These are phyloP conservation scores for Pseudopyrenochaeta lycopersici DNA, from an alignment of 2,329 filamentous ascomycete species.

Conservation along the genomic window DNA sequence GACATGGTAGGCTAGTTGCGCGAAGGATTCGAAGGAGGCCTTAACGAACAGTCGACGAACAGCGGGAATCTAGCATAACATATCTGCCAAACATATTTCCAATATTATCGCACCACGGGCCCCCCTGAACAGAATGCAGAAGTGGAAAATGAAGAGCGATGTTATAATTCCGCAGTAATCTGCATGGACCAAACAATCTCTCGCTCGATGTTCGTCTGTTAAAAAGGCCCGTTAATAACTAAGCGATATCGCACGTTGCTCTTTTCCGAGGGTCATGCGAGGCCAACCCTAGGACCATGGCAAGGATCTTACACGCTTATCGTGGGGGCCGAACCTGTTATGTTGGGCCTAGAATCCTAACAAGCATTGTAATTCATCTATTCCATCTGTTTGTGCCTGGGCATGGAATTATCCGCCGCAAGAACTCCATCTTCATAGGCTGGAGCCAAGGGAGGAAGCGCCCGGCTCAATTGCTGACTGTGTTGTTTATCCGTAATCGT, in stretches of 20 bases:
- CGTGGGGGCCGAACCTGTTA: background rate
- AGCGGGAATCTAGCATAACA: background rate
- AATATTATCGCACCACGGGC: background rate
- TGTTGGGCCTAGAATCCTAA: background rate
- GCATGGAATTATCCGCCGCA: background rate
- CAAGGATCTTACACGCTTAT: background rate
- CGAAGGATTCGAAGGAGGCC: background rate
- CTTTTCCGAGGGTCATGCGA: background rate
- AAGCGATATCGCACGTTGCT: background rate
- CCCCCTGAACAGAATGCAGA: background rate
- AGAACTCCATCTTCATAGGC: background rate
- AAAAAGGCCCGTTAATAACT: background rate
- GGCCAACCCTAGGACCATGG: background rate
- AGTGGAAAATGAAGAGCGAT: background rate
- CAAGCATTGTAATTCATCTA: background rate
- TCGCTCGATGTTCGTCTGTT: background rate
- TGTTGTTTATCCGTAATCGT: background rate
- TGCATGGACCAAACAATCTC: constrained; percentile 1
- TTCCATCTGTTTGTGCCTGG: background rate
- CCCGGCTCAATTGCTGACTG: background rate
- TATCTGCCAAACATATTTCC: background rate
- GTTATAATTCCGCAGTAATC: background rate
- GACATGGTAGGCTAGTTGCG: background rate
- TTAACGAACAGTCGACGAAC: background rate
- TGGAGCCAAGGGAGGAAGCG: background rate